Evolutionary conservation across 2,329 filamentous ascomycete genomes (phyloP).

Genomic region (Aureobasidium sp.): DNA sequence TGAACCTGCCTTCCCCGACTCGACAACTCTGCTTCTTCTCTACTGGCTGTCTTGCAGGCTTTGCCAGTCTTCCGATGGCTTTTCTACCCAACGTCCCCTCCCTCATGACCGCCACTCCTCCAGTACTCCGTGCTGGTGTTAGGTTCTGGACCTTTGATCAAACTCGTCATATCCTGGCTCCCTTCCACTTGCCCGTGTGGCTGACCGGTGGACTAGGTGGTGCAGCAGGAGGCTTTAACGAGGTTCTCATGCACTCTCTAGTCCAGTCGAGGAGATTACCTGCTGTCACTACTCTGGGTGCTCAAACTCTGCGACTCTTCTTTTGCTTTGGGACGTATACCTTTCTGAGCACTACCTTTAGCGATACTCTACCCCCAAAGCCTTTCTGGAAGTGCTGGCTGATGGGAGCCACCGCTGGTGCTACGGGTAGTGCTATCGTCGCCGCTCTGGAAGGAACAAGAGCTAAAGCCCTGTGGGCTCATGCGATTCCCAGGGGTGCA

Average conservation of each 20-base stretch:
- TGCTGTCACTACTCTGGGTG: background rate
- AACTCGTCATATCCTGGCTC: conserved; percentile 8
- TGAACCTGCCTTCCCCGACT: conserved; percentile 7
- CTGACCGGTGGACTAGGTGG: conserved; percentile 14
- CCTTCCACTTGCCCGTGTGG: background rate
- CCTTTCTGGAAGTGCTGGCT: conserved; percentile 16
- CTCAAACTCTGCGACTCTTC: conserved; percentile 14
- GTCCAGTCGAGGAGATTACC: conserved; percentile 9
- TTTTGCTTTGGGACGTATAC: conserved; percentile 16
- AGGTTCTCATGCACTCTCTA: conserved; percentile 14
- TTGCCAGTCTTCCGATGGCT: conserved; percentile 15
- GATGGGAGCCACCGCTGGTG: conserved; percentile 15
- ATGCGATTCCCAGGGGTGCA: conserved; percentile 11
- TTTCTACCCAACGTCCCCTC: background rate
- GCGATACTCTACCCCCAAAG: conserved; percentile 10
- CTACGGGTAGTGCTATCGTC: conserved; percentile 13
- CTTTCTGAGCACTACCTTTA: conserved; percentile 13
- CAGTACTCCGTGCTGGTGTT: conserved; percentile 12
- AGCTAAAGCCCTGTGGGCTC: background rate
- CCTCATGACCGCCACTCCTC: background rate
- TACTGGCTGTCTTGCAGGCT: conserved; percentile 15
- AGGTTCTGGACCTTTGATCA: conserved; percentile 16
- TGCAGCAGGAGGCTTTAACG: conserved; percentile 15
- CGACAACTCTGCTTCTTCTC: conserved; percentile 15
- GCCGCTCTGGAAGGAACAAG: conserved; percentile 13